Conservation (phyloP, 2,329 filamentous ascomycete species). For the Allantophomopsis cytisporea region DNA sequence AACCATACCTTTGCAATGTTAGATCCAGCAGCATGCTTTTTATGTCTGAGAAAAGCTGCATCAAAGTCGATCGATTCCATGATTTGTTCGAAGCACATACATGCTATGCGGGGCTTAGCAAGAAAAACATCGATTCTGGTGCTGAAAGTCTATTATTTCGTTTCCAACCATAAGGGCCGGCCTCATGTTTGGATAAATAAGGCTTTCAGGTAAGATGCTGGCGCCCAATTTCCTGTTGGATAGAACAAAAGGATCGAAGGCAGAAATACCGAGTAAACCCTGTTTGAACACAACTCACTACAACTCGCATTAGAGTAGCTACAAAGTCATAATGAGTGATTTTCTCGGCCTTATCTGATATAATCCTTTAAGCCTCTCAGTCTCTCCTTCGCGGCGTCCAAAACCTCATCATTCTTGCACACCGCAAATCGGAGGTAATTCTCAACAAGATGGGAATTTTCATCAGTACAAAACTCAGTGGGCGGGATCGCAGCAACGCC, state of each 20-base stretch:
- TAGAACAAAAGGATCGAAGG: conserved; percentile 17
- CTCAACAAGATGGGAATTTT: conserved; percentile 68
- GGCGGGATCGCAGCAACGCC: conserved; percentile 88
- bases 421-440: conserved; percentile 87
- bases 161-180: conserved; percentile 16
- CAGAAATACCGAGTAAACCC: conserved; percentile 21
- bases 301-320: too few relatives aligned
- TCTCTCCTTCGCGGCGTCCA: conserved; percentile 65
- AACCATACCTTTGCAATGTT: too few relatives aligned
- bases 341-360: conserved; percentile 23
- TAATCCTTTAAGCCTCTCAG: conserved; percentile 61
- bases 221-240: conserved; percentile 16
- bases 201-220: conserved; percentile 22
- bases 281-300: too few relatives aligned
- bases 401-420: conserved; percentile 77
- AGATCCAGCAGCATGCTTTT: too few relatives aligned
- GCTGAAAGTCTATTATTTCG: conserved; percentile 21
- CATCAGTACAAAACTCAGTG: conserved; percentile 83
- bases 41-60: conserved; percentile 10
- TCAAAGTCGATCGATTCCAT: conserved; percentile 17
- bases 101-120: conserved; percentile 20
- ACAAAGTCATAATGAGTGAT: too few relatives aligned
- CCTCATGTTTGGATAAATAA: conserved; percentile 26
- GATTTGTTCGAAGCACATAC: conserved; percentile 19
- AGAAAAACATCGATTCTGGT: conserved; percentile 23